A percentile compares a stretch with the other conserved stretches of the same genome.
These are phyloP conservation scores for Aspergillus diversus DNA, from an alignment of 495 filamentous ascomycete genomes.

Conservation along the genomic window DNA sequence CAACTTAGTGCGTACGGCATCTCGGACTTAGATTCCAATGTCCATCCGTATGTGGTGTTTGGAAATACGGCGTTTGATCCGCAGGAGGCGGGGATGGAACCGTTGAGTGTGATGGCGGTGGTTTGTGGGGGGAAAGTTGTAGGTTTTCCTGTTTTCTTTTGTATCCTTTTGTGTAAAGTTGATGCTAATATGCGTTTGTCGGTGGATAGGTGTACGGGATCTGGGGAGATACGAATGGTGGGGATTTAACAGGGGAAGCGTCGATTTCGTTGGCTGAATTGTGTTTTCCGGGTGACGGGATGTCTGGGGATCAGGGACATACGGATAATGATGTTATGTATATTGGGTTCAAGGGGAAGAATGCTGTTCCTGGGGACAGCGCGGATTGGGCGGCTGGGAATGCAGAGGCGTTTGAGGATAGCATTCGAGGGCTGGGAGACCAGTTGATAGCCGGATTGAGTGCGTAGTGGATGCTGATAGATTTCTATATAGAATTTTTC, in stretches of 20 bases:
- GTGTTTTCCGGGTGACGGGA: conserved; percentile 51
- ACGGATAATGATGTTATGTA: conserved; percentile 54
- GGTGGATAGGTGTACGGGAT: conserved; percentile 59
- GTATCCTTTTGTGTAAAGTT: neutral
- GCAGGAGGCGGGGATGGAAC: conserved; percentile 53
- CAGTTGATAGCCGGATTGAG: conserved; percentile 28
- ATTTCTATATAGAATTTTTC: neutral
- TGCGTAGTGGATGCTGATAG: neutral
- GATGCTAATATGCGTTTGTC: neutral
- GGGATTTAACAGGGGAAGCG: conserved; percentile 56
- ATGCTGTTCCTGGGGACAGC: conserved; percentile 52
- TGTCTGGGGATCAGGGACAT: conserved; percentile 57
- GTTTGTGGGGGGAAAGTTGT: conserved; percentile 62
- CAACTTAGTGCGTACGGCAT: conserved; percentile 49
- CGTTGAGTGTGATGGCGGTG: conserved; percentile 65
- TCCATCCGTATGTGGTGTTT: conserved; percentile 69
- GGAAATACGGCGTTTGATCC: conserved; percentile 65
- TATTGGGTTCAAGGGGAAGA: conserved; percentile 54
- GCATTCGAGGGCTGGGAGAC: conserved; percentile 53
- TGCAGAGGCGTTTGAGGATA: conserved; percentile 51
- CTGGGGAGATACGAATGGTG: conserved; percentile 69
- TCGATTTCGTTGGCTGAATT: conserved; percentile 59
- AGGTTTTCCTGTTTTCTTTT: conserved; percentile 3
- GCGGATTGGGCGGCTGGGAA: conserved; percentile 53
- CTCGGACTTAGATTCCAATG: conserved; percentile 60